Base-by-base conservation (phyloP, 2,329 filamentous ascomycete genomes). In the Didymella arachidicola region DNA sequence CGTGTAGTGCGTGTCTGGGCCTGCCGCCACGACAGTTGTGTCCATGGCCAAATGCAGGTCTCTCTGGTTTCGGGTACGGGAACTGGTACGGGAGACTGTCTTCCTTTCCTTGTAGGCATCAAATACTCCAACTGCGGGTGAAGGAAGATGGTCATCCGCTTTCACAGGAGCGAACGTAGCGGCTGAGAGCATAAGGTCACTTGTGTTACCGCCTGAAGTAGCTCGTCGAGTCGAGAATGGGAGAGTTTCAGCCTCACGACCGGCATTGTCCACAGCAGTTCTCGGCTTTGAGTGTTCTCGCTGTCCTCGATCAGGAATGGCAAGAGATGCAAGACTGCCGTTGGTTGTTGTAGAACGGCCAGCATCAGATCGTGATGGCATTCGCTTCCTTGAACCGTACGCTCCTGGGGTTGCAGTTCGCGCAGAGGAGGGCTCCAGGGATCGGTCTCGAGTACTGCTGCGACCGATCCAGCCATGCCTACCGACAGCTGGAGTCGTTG, bases 21-120 rank as follows among this genome's bases (percentile, higher is more conserved):
- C 74, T 30, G 63, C 61, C 32, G 74, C 71, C 4, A 79, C 76
- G 18, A 78, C 67, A 4, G 73, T 76, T 14, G 86, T 66, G 81
- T 80, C 70, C 63, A 79, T 76, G 48, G 77, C 73, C 14, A 81
- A 76, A 56, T 75, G 77, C 26, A 97, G 80, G 18, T 90, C 90
- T 52, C 87, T 84, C 2, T 92, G 92, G 62, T 94, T 96, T 22
- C 92, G 87, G 67, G 90, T 90, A 16, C 90, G 86, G 7, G 92
- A 92, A 12, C 89, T 87, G 62, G 90, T 90, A 27, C 89, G 84
- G 29, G 83, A 85, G 19, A 84, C 80, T 7, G 83, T 82, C 44
- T 86, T 80, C 53, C 88, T 84, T 77, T 89, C 86, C 50, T 89
- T 87, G 47, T 88, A 76, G 10, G 81, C 80, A 1, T 85, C 83